These are phyloP conservation scores for Cladobotryum mycophilum DNA, from an alignment of 2,329 filamentous ascomycete genomes.

Conservation along the genomic window DNA sequence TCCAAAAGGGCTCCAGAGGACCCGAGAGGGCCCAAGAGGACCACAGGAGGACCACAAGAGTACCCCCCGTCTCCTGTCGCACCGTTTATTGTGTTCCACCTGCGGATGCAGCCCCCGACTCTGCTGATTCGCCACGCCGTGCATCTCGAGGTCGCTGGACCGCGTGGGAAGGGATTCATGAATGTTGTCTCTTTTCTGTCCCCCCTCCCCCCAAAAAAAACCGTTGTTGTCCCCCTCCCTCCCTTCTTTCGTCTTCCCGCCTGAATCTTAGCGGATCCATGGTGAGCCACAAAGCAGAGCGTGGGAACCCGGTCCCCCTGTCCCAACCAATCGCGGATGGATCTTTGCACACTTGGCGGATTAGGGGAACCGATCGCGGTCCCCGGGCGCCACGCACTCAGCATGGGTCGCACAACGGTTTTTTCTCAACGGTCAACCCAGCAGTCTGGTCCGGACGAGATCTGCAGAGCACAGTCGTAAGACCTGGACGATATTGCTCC, in stretches of 20 bases:
- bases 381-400: neutral
- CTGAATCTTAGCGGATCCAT: neutral
- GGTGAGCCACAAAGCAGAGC: neutral
- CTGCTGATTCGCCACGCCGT: neutral
- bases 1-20: no score
- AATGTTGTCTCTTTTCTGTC: neutral
- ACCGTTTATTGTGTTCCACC: neutral
- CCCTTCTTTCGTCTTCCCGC: neutral
- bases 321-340: neutral
- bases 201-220: neutral
- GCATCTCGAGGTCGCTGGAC: neutral
- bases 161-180: neutral
- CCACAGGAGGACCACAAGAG: no score
- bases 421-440: constrained; percentile 1
- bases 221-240: neutral
- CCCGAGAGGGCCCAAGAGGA: no score
- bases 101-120: neutral
- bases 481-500: neutral
- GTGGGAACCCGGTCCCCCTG: neutral
- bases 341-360: neutral
- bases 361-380: neutral
- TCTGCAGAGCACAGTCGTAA: neutral
- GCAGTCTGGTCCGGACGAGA: constrained; percentile 4
- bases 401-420: neutral
- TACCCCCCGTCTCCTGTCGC: neutral